Evolutionary conservation across 495 filamentous ascomycete species (phyloP), one percentile per base, ranked within the genome.

Genomic region (Hyaloscypha bicolor): DNA sequence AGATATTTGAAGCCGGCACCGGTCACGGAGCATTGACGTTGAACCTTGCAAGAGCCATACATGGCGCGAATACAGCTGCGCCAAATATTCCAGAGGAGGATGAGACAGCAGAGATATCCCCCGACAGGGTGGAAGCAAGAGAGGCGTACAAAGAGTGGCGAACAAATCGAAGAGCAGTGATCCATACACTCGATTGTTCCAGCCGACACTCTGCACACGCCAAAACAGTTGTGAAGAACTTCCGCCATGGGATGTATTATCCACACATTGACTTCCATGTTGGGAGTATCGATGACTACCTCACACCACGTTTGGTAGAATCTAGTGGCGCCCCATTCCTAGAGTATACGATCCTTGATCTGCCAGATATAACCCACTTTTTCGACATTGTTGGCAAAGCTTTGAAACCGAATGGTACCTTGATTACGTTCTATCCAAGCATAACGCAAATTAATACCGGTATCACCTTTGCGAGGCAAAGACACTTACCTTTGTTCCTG

Each of bases 1-100:
- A 93, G 71, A 90, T 94, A 45, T 86, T 94, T 39, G 91, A 94
- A 76, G 91, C 90, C 45, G 91, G 92, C 8, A 94, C 91, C 1
- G 91, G 91, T 4, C 88, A 93, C 79, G 91, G 91, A 58, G 87
- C 88, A 14, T 76, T 94, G 57, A 94, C 91, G 3, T 78, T 94
- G 9, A 82, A 91, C 68, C 82, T 94, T 16, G 86, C 89, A 25
- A 84, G 89, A n/a, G 90, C 89, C 35, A 85, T 93, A 29, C 89
- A 93, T 74, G 91, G 87, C 19, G 90, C 87, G 9, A 93, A 93
- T 76, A 75, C 83, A 63, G 57, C 67, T 14, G 62, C 79, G 14
- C 67, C 70, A 3, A 64, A 68, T 19, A 58, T 56, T 6, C 58
- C 60, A 30, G 55, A 60, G 6, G 42, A 59, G 8, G 45, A 29